Base-by-base conservation (phyloP, 2,329 filamentous ascomycete species). In the Lachnellula hyalina region DNA sequence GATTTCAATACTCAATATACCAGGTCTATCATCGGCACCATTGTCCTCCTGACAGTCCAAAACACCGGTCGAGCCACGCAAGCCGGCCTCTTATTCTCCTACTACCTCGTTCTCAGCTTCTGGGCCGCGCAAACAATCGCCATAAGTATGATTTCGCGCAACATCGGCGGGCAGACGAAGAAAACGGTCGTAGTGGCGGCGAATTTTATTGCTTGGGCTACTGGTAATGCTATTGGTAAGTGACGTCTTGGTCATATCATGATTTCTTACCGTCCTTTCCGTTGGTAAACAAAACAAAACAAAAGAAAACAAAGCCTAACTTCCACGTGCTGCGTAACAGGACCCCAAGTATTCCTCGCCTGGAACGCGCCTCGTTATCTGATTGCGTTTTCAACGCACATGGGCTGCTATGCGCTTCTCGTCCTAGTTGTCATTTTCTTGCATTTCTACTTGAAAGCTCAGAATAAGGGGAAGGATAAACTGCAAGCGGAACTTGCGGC, bases 31-130 rank as follows among this genome's bases (percentile, higher is more conserved):
- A 67, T 87, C 47, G 87, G 87, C 51, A 90, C 86, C 1, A 84
- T 88, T 51, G 78, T 89, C 40, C 79, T 90, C 53, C 86, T 90
- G 79, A 85, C 82, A 0, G 77, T 90, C 7, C 70, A 79, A 21
- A 84, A 85, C 61, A 74, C 76, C 6, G 80, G 74, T 44, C 75
- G 76, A 36, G 70, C 78, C 8, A 83, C 82, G 38, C 79, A 86
- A 69, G 77, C 85, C 28, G 87, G 87, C 5, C 76, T 91, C 0
- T 73, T 90, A 14, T 81, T 90, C 64, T 81, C 78, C 65, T 91
- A 90, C 75, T 91, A 90, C 72, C 85, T 90, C 58, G 85, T 83
- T 0, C 77, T 90, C 17, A 89, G 84, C 5, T 91, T 91, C 78
- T 90, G 86, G 86, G 84, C 86, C 0, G 86, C 85, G 0, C 82